Percentiles rank a stretch among this genome's conserved stretches.
phyloP scores from a whole-genome alignment of 257 asterid genomes.

The Perilla frutescens region DNA sequence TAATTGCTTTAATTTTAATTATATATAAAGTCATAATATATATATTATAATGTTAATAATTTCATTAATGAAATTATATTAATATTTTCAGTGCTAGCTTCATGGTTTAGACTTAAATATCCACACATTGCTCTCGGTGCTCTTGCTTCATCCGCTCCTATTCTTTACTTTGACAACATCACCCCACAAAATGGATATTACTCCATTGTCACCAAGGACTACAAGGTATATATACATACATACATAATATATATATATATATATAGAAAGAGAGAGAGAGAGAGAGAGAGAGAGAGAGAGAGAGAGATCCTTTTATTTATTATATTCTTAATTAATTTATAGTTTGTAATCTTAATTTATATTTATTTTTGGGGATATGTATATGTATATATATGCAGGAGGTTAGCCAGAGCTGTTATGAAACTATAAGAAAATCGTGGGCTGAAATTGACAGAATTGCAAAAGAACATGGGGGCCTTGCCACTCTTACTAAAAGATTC shows the following conservation, averaged over 20 bases:
- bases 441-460: conserved; percentile 64
- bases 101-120: conserved; percentile 87
- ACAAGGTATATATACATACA: conserved; percentile 45
- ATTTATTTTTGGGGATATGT: no score
- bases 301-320: no score
- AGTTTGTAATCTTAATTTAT: no score
- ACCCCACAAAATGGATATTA: conserved; percentile 69
- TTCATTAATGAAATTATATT: neutral
- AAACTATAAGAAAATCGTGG: conserved; percentile 71
- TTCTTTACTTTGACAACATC: conserved; percentile 73
- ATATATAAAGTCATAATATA: neutral
- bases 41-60: neutral
- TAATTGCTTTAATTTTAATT: no score
- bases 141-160: conserved; percentile 81
- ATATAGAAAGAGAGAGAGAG: no score
- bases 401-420: conserved; percentile 55
- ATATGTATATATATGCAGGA: conserved; percentile 44
- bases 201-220: conserved; percentile 57
- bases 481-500: conserved; percentile 55
- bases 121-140: conserved; percentile 86
- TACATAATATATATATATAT: no score
- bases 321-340: no score
- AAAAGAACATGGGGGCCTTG: conserved; percentile 55
- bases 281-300: no score
- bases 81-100: conserved; percentile 63